A percentile compares a stretch with the other conserved stretches of the same genome.
phyloP scores from a whole-genome alignment of 1,284 basidiomycete species.

The Rhodotorula sp. region DNA sequence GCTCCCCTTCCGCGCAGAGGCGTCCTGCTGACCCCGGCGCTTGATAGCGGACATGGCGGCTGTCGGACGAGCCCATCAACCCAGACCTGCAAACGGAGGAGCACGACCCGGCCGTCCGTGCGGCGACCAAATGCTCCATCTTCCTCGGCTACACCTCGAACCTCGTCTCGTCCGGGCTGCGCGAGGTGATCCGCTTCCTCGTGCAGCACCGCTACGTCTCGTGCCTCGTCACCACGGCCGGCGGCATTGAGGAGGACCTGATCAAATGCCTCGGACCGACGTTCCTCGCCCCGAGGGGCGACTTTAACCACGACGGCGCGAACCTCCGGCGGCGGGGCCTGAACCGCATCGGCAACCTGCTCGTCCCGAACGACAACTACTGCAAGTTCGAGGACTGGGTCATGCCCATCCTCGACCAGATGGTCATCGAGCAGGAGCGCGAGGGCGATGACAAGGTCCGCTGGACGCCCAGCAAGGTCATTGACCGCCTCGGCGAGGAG shows the following conservation, averaged over 20 bases:
- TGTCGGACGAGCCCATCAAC: constrained; percentile 73
- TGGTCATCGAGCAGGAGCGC: constrained; percentile 82
- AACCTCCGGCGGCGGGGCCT: constrained; percentile 82
- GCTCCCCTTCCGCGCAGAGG: neutral
- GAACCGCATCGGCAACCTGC: constrained; percentile 96
- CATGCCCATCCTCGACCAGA: constrained; percentile 84
- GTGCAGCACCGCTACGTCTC: constrained; percentile 91
- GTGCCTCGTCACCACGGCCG: constrained; percentile 93
- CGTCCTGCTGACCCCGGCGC: neutral
- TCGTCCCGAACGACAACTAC: constrained; percentile 98
- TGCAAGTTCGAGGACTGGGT: constrained; percentile 99
- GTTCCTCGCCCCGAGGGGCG: constrained; percentile 69
- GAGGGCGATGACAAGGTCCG: constrained; percentile 45
- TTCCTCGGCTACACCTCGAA: constrained; percentile 99
- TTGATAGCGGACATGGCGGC: constrained; percentile 71
- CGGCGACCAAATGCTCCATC: constrained; percentile 74
- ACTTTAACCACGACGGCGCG: constrained; percentile 86
- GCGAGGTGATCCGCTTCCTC: constrained; percentile 89
- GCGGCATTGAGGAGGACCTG: constrained; percentile 98
- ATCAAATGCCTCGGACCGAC: constrained; percentile 98
- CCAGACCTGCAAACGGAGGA: constrained; percentile 70
- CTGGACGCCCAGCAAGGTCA: constrained; percentile 95
- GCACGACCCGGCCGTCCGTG: constrained; percentile 62
- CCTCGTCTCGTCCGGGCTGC: constrained; percentile 93
- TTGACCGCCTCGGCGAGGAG: constrained; percentile 87